Evolutionary conservation across 345 rosid species (phyloP), one percentile per base, ranked within the genome.

Genomic region (Sisymbrium irio): DNA sequence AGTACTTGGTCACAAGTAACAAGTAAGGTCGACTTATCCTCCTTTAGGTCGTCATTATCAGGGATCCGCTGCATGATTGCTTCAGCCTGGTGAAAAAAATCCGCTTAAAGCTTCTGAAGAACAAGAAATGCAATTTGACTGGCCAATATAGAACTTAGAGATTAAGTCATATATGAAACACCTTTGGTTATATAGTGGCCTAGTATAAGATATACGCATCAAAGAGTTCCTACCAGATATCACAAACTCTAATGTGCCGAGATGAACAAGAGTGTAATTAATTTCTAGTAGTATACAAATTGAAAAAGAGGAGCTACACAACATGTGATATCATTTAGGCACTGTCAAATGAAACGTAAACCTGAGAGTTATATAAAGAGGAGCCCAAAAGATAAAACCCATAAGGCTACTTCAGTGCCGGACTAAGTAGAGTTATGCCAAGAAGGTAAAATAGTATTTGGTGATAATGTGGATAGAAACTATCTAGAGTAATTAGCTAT

Each of bases 1-100:
- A 70, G 77, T 91, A 87, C 97, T 87, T 94, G 97, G 82, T 94
- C 97, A 73, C 83, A 80, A 56, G 96, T 88, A 71, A 88, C 66
- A 65, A 91, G 77, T 67, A 92, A 45, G 73, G 90, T 83, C 62
- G 88, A 85, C 65, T 79, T 83, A 77, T 80, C 86, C 72, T 88
- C 85, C 85, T 79, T 45, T 59, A 62, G 18, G 66, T 54, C 75
- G 78, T 81, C 89, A 78, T 73, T 78, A 65, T 41, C 39, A 36
- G 85, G 83, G 22, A 86, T 85, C 83, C 79, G 83, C 70, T 82
- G 84, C 78, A 76, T 71, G 78, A 88, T 88, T 83, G 95, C 89
- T 73, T 84, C 90, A 79, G 91, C 93, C 97, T 91, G 97, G 81
- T 73, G 83, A 81, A 77, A 80, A 17, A 60, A 41, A 67, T 77